Percentiles rank a stretch among this genome's conserved stretches.
phyloP scores from a whole-genome alignment of 257 asterid species.

The Ilex asprella region DNA sequence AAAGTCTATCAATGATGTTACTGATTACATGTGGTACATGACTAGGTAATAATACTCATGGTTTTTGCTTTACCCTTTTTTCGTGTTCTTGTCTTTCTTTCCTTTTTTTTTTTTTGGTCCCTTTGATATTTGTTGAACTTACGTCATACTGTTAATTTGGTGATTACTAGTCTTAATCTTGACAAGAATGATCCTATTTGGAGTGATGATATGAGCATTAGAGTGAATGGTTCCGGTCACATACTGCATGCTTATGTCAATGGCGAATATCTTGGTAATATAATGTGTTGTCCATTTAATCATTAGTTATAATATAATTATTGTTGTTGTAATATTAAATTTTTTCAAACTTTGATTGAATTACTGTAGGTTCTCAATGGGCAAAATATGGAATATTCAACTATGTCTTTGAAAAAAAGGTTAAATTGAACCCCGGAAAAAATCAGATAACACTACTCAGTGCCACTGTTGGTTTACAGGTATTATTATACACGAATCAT shows the following conservation, averaged over 20 bases:
- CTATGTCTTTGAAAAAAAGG: constrained; percentile 31
- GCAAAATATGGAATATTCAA: constrained; percentile 22
- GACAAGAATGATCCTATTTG: constrained; percentile 34
- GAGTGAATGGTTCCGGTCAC: constrained; percentile 49
- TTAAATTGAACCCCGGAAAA: constrained; percentile 33
- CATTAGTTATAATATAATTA: background rate
- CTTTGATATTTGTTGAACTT: background rate
- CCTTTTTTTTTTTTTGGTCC: background rate
- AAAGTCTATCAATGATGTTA: constrained; percentile 33
- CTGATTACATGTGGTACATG: constrained; percentile 88
- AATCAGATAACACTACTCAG: constrained; percentile 59
- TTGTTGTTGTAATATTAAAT: background rate
- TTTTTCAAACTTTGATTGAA: too few relatives aligned
- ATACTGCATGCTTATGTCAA: constrained; percentile 54
- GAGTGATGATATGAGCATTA: constrained; percentile 38
- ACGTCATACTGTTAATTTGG: background rate
- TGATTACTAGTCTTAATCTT: constrained; percentile 30
- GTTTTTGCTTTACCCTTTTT: background rate
- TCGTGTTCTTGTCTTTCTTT: too few relatives aligned
- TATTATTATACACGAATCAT: background rate
- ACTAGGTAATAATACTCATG: constrained; percentile 37
- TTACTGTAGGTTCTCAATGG: constrained; percentile 45
- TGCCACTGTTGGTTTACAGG: constrained; percentile 54
- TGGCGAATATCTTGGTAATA: constrained; percentile 49
- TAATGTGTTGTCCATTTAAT: background rate